Evolutionary conservation across 306 rosid genomes (phyloP), one percentile per base, ranked within the genome.

Genomic region (Gastrolobium bilobum): DNA sequence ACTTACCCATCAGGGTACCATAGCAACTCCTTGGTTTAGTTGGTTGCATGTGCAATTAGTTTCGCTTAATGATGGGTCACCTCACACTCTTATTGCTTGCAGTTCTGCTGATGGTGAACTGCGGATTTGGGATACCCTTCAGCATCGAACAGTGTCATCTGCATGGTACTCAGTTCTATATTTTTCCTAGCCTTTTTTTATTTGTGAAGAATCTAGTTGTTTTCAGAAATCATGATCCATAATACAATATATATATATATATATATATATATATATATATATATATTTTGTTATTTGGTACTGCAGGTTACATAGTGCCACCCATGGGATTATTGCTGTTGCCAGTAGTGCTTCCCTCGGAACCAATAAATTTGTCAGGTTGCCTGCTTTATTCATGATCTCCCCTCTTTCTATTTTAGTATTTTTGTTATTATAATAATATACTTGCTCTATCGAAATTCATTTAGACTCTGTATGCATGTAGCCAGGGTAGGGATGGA

Each of bases 401-500:
- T 40, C 4, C 50, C 15, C 9, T 56, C 53, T 58, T 34, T 59
- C 38, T 20, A 11, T 10, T 78, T 73, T 42, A 39, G 10, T 6
- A 3, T 42, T 30, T 4, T 53, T 57, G 0, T 20, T 20, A 20
- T 56, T 7, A 34, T 26, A 10, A 34, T 26, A 10, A 10, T 52
- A 8, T 7, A 7, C 66, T n/a, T 35, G 6, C 44, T 43, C 39
- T 75, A 77, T 33, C 3, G 37, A 60, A 54, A 48, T 77, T 86
- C 67, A 33, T 51, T 61, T 78, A 7, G 57, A 42, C 50, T 63
- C 8, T 70, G 26, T 73, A 58, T 90, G 30, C 68, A 26, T 88
- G 80, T 80, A 95, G 99, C 87, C 99, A 93, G 91, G 97, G 99
- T 40, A 95, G 98, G 85, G 99, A 95, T 86, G 99, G 98, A 76